phyloP scores from a whole-genome alignment of 2,329 filamentous ascomycete genomes.

The Scedosporium boydii region DNA sequence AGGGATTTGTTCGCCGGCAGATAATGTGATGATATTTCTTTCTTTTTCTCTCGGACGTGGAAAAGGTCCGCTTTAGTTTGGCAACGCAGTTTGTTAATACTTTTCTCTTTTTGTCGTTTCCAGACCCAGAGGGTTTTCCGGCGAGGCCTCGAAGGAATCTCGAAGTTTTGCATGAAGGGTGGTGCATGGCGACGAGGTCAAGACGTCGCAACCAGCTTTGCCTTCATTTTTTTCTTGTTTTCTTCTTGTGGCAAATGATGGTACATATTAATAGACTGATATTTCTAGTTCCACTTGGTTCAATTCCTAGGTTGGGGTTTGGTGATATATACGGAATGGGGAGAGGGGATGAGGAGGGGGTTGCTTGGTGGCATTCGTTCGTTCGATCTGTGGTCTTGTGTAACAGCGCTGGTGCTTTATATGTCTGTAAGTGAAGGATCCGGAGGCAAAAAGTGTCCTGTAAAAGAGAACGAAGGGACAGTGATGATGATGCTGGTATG shows the following conservation, averaged over 20 bases:
- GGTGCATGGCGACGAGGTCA: background rate
- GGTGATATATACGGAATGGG: background rate
- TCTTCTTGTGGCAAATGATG: background rate
- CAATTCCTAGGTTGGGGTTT: background rate
- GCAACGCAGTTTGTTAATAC: background rate
- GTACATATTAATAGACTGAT: background rate
- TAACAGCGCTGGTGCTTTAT: too few relatives aligned
- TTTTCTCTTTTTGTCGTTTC: background rate
- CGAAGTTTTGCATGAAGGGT: background rate
- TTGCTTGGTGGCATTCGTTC: too few relatives aligned
- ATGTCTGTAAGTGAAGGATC: too few relatives aligned
- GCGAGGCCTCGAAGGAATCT: background rate
- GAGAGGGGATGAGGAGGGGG: background rate
- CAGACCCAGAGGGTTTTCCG: background rate
- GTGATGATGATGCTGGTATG: too few relatives aligned
- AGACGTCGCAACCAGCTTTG: background rate
- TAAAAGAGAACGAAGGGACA: too few relatives aligned
- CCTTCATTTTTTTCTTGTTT: background rate
- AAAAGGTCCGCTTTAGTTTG: background rate
- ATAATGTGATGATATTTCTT: constrained; percentile 2
- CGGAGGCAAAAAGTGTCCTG: too few relatives aligned
- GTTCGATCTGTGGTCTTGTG: too few relatives aligned
- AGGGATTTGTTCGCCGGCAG: too few relatives aligned
- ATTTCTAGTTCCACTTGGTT: background rate
- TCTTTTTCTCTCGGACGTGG: constrained; percentile 8